Evolutionary conservation across 176 grass and related monocot genomes (phyloP).

Genomic region (Panicum miliaceum): DNA sequence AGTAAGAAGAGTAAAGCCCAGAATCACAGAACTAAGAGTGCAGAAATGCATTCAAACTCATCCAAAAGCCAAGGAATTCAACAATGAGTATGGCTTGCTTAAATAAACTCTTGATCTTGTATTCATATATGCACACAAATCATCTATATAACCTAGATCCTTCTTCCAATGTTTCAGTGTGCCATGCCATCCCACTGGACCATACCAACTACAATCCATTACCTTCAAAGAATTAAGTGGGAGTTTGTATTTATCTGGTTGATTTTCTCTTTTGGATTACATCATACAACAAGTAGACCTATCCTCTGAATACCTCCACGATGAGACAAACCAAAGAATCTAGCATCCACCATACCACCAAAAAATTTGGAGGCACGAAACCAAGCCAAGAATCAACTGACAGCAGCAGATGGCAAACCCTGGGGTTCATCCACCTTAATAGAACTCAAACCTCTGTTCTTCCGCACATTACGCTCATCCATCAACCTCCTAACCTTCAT

Average conservation of each 20-base stretch:
- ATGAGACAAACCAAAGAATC: constrained; percentile 5
- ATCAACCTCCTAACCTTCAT: constrained; percentile 57
- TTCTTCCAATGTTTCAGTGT: constrained; percentile 21
- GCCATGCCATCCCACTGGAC: neutral
- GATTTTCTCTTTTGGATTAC: constrained; percentile 18
- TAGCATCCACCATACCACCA: neutral
- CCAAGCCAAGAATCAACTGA: constrained; percentile 36
- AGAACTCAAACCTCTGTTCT: constrained; percentile 50
- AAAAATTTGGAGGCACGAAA: constrained; percentile 16
- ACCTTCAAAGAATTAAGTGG: neutral
- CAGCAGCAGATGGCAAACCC: neutral
- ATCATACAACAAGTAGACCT: constrained; percentile 16
- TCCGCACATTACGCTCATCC: constrained; percentile 44
- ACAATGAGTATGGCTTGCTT: neutral
- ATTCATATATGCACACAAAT: neutral
- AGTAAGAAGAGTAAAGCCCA: constrained; percentile 9
- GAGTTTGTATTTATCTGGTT: constrained; percentile 5
- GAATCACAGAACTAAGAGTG: neutral
- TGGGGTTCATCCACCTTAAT: constrained; percentile 3
- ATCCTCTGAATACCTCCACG: constrained; percentile 14
- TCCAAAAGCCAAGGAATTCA: constrained; percentile 2
- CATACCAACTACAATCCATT: neutral
- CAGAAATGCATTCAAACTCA: neutral
- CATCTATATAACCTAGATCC: neutral
- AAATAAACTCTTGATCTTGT: neutral